phyloP scores from a whole-genome alignment of 345 rosid species.

The Eucalyptus marginata region DNA sequence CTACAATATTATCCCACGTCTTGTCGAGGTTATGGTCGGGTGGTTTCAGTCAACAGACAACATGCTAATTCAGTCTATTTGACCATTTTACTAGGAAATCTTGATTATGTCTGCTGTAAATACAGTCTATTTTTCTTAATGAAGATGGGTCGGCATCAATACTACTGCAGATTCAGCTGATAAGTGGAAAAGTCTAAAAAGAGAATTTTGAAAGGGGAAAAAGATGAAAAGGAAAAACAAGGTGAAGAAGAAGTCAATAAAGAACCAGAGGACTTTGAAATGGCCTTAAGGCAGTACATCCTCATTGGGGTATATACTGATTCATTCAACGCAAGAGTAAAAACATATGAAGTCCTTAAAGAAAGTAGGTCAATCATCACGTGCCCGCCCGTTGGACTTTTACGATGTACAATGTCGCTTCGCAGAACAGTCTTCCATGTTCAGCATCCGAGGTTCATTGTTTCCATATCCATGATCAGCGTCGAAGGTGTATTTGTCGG shows the following conservation, averaged over 20 bases:
- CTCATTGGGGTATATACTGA: background rate
- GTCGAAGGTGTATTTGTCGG: background rate
- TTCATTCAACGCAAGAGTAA: background rate
- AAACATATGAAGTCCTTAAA: background rate
- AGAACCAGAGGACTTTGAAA: background rate
- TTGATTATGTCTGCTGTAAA: background rate
- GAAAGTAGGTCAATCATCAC: background rate
- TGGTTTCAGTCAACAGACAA: background rate
- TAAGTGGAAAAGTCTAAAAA: background rate
- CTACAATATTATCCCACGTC: background rate
- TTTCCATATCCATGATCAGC: background rate
- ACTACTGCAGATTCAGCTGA: background rate
- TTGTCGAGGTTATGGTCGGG: background rate
- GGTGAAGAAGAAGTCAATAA: background rate
- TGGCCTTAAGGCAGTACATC: background rate
- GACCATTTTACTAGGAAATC: background rate
- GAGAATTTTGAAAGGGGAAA: background rate
- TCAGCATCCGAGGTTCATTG: background rate
- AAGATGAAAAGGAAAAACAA: background rate
- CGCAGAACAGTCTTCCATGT: background rate
- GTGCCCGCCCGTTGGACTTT: background rate
- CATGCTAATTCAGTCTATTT: background rate
- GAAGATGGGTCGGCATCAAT: background rate
- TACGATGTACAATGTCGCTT: background rate
- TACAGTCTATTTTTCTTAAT: background rate